These are phyloP conservation scores for Sporothrix pallida DNA, from an alignment of 2,329 filamentous ascomycete genomes.

Conservation along the genomic window DNA sequence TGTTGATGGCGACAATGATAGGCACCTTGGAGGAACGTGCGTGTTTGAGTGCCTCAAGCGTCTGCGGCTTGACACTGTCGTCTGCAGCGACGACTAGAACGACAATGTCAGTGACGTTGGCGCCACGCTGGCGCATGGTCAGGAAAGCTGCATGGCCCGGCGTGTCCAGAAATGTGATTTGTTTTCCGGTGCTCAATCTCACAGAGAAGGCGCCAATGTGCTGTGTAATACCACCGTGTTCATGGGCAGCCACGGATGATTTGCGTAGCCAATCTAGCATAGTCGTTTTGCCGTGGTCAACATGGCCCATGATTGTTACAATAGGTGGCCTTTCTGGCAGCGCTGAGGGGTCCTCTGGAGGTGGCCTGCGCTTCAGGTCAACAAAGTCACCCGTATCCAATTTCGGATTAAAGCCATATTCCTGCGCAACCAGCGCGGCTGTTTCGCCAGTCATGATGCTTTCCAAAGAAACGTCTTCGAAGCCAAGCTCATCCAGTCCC, in stretches of 20 bases:
- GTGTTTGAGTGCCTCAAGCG: conserved; percentile 93
- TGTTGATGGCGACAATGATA: conserved; percentile 97
- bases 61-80: conserved; percentile 97
- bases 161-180: conserved; percentile 95
- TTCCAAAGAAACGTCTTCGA: conserved; percentile 80
- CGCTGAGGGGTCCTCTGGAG: conserved; percentile 68
- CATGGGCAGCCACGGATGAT: conserved; percentile 85
- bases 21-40: conserved; percentile 85
- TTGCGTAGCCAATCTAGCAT: conserved; percentile 92
- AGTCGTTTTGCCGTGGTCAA: conserved; percentile 98
- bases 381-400: conserved; percentile 68
- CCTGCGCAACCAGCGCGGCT: conserved; percentile 85
- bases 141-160: conserved; percentile 95
- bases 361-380: conserved; percentile 74
- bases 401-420: conserved; percentile 89
- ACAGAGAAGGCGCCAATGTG: conserved; percentile 98
- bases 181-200: conserved; percentile 80
- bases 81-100: conserved; percentile 95
- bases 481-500: conserved; percentile 84
- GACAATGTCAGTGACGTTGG: conserved; percentile 95
- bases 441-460: conserved; percentile 91
- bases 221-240: conserved; percentile 97
- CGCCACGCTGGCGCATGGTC: conserved; percentile 93
- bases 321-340: conserved; percentile 84
- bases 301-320: conserved; percentile 98